Evolutionary conservation across 805 yeast genomes (phyloP), one percentile per base, ranked within the genome.

Genomic region (Saccharomycopsis vini): DNA sequence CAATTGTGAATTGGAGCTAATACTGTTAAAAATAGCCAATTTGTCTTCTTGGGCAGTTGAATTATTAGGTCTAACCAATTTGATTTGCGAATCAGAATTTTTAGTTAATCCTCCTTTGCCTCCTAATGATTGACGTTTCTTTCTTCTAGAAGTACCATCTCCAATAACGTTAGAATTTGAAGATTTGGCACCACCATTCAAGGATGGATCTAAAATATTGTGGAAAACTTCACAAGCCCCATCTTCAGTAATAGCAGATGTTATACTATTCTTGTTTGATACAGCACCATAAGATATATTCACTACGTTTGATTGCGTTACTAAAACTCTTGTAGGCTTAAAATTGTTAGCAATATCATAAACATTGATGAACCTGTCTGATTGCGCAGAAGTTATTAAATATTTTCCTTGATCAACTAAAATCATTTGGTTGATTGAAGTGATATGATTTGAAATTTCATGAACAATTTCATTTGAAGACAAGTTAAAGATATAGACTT

Each of bases 341-440:
- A 75, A 56, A 23, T 62, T 56, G n/a, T 66, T 57, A 3, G 58
- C 44, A 2, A 77, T 44, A 9, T 81, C 72, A 56, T 81, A 79
- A 30, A 83, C 65, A 58, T 86, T 86, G 52, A 88, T 70, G 59
- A 85, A 87, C 52, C 97, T 72, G 60, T 89, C 97, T 48, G 79
- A 80, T 29, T 67, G 66, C 1, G 96, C 94, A 41, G 81, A 72
- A 1, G 92, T 79, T 35, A 84, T 60, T 53, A 87, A 76, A 37
- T 63, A 64, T 38, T 72, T 71, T 6, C 62, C 59, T 28, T 60
- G 56, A 13, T 51, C 62, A 16, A 69, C 56, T 4, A 71, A 62
- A 30, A 70, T 45, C 9, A 80, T 61, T 10, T 75, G 61, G 52
- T 67, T 69, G 33, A 86, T 71, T 3, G 87, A 80, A 16, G 83